These are phyloP conservation scores for Lojkania enalia DNA, from an alignment of 2,329 filamentous ascomycete species.

Conservation along the genomic window DNA sequence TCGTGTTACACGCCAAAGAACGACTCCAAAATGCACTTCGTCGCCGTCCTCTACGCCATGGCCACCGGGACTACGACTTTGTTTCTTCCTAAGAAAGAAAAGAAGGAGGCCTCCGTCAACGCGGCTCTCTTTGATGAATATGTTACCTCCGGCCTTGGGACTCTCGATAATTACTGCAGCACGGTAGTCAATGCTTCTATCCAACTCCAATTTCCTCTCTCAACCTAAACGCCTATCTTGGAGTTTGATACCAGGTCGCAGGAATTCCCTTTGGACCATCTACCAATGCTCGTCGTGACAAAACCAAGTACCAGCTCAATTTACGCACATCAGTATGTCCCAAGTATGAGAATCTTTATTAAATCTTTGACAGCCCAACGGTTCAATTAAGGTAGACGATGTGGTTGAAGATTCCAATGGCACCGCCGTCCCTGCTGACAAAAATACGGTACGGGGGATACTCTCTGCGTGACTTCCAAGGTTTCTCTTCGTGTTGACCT, in stretches of 20 bases:
- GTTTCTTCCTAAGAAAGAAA: background rate
- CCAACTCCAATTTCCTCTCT: constrained; percentile 30
- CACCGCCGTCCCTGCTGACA: constrained; percentile 25
- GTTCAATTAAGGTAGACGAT: background rate
- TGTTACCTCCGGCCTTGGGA: background rate
- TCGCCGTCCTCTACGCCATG: background rate
- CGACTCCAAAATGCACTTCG: background rate
- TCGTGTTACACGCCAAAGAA: too few species aligned
- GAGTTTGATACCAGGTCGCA: constrained; percentile 37
- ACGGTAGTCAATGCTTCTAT: constrained; percentile 27
- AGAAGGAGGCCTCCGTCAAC: background rate
- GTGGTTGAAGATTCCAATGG: constrained; percentile 20
- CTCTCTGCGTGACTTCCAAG: constrained; percentile 32
- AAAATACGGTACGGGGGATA: constrained; percentile 26
- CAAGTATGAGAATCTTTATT: background rate
- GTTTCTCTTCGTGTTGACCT: constrained; percentile 20
- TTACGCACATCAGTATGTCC: constrained; percentile 13
- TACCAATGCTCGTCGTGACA: constrained; percentile 27
- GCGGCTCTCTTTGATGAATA: constrained; percentile 5
- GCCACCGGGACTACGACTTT: background rate
- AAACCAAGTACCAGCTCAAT: constrained; percentile 29
- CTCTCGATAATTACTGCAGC: background rate
- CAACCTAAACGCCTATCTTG: constrained; percentile 29
- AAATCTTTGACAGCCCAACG: background rate
- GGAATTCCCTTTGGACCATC: constrained; percentile 35